Conservation (phyloP, 164 flowering plant species). For the Umbellularia californica region DNA sequence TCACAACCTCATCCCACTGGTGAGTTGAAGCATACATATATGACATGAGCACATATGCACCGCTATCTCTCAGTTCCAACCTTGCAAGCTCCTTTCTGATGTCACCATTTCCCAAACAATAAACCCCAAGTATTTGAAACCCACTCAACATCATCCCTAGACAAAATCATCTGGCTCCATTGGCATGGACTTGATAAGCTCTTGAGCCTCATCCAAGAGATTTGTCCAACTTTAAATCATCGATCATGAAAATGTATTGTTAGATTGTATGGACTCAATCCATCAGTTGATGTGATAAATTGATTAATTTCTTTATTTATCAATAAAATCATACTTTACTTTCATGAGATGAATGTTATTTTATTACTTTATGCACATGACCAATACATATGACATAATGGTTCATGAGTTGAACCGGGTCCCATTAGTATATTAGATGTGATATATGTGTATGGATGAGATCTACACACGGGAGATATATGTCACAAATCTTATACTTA, state of each 20-base stretch:
- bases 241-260: constrained; percentile 17
- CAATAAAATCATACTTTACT: too few species aligned
- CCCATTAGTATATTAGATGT: too few species aligned
- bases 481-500: too few species aligned
- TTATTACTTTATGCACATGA: too few species aligned
- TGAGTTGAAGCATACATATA: constrained; percentile 14
- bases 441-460: too few species aligned
- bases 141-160: constrained; percentile 16
- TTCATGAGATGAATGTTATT: too few species aligned
- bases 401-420: too few species aligned
- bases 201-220: constrained; percentile 13
- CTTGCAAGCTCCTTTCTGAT: background rate
- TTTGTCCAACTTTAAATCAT: constrained; percentile 11
- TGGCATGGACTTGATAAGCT: constrained; percentile 16
- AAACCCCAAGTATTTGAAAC: constrained; percentile 7
- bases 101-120: background rate
- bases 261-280: too few species aligned
- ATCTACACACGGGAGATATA: too few species aligned
- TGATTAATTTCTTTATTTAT: too few species aligned
- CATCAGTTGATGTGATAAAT: too few species aligned
- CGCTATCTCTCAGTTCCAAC: constrained; percentile 5
- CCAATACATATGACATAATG: too few species aligned
- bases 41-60: constrained; percentile 12
- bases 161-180: constrained; percentile 14
- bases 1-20: constrained; percentile 14